Conservation (phyloP, 768 basidiomycete genomes). For the Hebeloma cylindrosporum region DNA sequence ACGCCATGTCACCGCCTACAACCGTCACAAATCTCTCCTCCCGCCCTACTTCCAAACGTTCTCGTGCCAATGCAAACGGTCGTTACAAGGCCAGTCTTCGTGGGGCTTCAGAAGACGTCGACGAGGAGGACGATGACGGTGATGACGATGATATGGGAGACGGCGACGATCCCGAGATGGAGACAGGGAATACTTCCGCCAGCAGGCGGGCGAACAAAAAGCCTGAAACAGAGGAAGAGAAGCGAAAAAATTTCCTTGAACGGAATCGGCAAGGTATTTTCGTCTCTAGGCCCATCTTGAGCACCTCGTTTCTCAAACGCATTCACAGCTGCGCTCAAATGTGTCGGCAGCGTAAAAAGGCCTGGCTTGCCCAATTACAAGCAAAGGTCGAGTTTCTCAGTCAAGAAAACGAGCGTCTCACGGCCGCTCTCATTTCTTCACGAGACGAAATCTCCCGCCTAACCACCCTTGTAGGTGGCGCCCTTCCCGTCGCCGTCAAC, state of each 20-base stretch:
- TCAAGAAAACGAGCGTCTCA: constrained; percentile 95
- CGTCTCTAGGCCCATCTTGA: constrained; percentile 1
- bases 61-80: constrained; percentile 31
- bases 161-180: constrained; percentile 34
- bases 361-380: constrained; percentile 92
- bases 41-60: constrained; percentile 37
- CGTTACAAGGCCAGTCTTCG: constrained; percentile 35
- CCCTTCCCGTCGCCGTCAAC: constrained; percentile 48
- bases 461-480: constrained; percentile 66
- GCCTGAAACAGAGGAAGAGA: constrained; percentile 97
- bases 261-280: constrained; percentile 91
- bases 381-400: constrained; percentile 88
- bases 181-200: constrained; percentile 16
- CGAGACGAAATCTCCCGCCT: constrained; percentile 92
- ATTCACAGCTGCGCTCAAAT: constrained; percentile 87
- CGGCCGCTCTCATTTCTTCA: constrained; percentile 80
- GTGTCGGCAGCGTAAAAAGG: constrained; percentile 99
- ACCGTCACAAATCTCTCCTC: constrained; percentile 24
- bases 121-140: constrained; percentile 39
- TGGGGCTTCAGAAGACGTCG: constrained; percentile 33
- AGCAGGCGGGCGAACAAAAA: constrained; percentile 51
- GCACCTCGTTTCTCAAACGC: constrained; percentile 3
- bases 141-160: constrained; percentile 42
- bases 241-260: constrained; percentile 94
- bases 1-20: constrained; percentile 39